Evolutionary conservation across 192 early-diverging fungal genomes (phyloP).

Genomic region (Lobosporangium transversale): DNA sequence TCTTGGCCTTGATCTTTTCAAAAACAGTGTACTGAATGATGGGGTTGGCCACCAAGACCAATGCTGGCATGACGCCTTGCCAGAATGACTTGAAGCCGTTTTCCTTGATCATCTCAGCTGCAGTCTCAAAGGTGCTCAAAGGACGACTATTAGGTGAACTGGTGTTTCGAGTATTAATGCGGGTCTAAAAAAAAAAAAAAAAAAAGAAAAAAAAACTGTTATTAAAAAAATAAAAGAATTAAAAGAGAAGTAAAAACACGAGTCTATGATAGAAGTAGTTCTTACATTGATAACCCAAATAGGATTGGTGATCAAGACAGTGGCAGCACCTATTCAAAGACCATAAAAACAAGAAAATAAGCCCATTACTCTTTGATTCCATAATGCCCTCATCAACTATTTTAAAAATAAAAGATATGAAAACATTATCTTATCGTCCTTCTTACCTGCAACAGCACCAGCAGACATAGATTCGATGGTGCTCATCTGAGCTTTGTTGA

Average conservation of each 20-base stretch:
- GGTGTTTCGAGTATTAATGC: slow-evolving; percentile 85
- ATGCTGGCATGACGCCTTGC: slow-evolving; percentile 91
- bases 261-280: too few species aligned
- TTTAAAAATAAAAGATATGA: too few species aligned
- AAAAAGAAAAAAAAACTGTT: too few species aligned
- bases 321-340: slow-evolving; percentile 67
- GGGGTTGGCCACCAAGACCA: slow-evolving; percentile 98
- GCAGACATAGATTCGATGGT: slow-evolving; percentile 93
- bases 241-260: too few species aligned
- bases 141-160: slow-evolving; percentile 54
- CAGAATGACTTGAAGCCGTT: slow-evolving; percentile 91
- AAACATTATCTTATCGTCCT: too few species aligned
- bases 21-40: slow-evolving; percentile 99
- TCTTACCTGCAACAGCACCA: slow-evolving; percentile 87
- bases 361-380: too few species aligned
- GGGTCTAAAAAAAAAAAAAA: too few species aligned
- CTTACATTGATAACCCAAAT: slow-evolving; percentile 98
- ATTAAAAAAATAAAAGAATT: too few species aligned
- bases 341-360: too few species aligned
- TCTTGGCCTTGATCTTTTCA: slow-evolving; percentile 87
- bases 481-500: slow-evolving; percentile 84
- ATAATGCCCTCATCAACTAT: too few species aligned
- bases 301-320: slow-evolving; percentile 92
- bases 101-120: slow-evolving; percentile 85
- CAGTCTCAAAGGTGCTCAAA: slow-evolving; percentile 59